Conservation (phyloP, 192 early-diverging fungal species). For the Podila verticillata region DNA sequence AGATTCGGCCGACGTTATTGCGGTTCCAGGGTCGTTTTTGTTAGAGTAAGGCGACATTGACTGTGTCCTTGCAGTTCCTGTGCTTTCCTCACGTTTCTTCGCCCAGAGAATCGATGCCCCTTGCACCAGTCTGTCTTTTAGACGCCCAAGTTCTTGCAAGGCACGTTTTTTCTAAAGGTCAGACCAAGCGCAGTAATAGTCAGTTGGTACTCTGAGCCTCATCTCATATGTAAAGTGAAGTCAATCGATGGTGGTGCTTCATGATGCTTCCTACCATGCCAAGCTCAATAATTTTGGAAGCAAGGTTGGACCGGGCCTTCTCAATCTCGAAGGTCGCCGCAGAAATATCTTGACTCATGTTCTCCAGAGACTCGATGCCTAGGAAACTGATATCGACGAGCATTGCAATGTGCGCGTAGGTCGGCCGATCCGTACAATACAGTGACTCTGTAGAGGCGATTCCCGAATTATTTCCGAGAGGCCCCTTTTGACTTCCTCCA, state of each 20-base stretch:
- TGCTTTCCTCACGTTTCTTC: background rate
- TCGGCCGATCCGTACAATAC: constrained; percentile 24
- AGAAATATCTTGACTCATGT: background rate
- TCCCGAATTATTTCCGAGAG: background rate
- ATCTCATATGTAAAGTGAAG: too few relatives aligned
- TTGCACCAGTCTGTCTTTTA: constrained; percentile 48
- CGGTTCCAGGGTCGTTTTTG: background rate
- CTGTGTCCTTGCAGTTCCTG: background rate
- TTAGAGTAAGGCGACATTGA: background rate
- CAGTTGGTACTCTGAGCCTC: too few relatives aligned
- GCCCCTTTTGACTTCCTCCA: background rate
- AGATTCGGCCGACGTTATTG: constrained; percentile 8
- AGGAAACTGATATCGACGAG: constrained; percentile 43
- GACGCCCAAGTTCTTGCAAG: constrained; percentile 50
- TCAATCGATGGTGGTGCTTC: too few relatives aligned
- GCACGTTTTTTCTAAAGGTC: constrained; percentile 55
- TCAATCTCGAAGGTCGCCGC: constrained; percentile 55
- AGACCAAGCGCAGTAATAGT: too few relatives aligned
- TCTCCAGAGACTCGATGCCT: constrained; percentile 12
- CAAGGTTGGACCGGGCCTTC: constrained; percentile 62
- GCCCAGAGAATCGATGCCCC: constrained; percentile 25
- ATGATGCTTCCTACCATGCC: constrained; percentile 52
- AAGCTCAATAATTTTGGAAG: constrained; percentile 58
- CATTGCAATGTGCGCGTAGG: constrained; percentile 24
- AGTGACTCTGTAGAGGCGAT: background rate